These are phyloP conservation scores for Entomophthora muscae DNA, from an alignment of 371 early-diverging fungal species.

Conservation along the genomic window DNA sequence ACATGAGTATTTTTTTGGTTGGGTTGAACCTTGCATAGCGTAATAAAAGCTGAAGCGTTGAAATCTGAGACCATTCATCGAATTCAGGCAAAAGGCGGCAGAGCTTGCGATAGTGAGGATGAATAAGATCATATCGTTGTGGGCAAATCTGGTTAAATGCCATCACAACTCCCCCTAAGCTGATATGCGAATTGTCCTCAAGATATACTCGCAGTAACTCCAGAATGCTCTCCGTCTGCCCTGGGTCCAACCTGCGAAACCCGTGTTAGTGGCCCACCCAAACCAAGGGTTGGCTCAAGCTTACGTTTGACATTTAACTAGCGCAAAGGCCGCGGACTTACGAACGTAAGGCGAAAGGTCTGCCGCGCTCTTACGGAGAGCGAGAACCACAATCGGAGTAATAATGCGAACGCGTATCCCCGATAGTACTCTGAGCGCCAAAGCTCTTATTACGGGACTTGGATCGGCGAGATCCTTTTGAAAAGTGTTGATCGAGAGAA, in stretches of 20 bases:
- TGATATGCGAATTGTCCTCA: slow-evolving; percentile 67
- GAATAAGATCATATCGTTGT: slow-evolving; percentile 62
- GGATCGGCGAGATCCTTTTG: slow-evolving; percentile 88
- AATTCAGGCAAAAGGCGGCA: slow-evolving; percentile 68
- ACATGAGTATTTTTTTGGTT: no score
- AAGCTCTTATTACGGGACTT: slow-evolving; percentile 80
- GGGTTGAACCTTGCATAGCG: slow-evolving; percentile 52
- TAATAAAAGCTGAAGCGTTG: slow-evolving; percentile 54
- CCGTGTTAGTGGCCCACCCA: no score
- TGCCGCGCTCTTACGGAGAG: slow-evolving; percentile 63
- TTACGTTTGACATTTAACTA: slow-evolving; percentile 71
- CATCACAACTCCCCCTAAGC: slow-evolving; percentile 70
- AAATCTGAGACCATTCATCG: slow-evolving; percentile 91
- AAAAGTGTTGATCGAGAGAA: slow-evolving; percentile 89
- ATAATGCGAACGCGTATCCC: slow-evolving; percentile 83
- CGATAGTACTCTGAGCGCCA: slow-evolving; percentile 89
- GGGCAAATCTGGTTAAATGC: slow-evolving; percentile 81
- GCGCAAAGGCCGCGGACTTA: slow-evolving; percentile 80
- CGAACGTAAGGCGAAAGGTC: slow-evolving; percentile 87
- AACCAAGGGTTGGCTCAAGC: neutral
- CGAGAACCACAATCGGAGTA: slow-evolving; percentile 72
- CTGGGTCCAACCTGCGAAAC: slow-evolving; percentile 67
- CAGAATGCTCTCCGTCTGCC: slow-evolving; percentile 50
- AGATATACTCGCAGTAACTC: slow-evolving; percentile 59
- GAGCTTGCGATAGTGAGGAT: slow-evolving; percentile 72